Conservation (phyloP, 1,284 basidiomycete genomes). For the Ustanciosporium gigantosporum region DNA sequence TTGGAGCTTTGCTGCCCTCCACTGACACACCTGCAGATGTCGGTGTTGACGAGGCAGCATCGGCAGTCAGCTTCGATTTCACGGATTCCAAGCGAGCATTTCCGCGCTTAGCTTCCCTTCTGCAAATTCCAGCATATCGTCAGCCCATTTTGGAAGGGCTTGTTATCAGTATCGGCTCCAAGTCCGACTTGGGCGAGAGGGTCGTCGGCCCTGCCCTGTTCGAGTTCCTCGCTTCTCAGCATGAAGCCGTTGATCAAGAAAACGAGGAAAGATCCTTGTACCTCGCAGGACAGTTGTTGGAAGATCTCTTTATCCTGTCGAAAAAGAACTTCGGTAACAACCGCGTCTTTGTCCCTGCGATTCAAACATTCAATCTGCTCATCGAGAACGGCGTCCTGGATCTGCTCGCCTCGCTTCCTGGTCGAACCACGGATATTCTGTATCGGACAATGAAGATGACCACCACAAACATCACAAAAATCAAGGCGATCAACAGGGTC, state of each 20-base stretch:
- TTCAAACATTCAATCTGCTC: constrained; percentile 29
- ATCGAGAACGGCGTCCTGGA: constrained; percentile 31
- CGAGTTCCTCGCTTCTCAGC: not conserved
- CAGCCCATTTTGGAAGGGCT: constrained; percentile 19
- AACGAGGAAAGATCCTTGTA: not conserved
- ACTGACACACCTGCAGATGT: not conserved
- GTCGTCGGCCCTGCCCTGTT: constrained; percentile 13
- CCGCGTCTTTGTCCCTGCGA: constrained; percentile 35
- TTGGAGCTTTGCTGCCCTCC: not conserved
- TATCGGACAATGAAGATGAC: constrained; percentile 9
- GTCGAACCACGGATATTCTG: not conserved
- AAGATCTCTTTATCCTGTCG: constrained; percentile 15
- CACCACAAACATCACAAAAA: constrained; percentile 4
- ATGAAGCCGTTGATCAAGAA: not conserved
- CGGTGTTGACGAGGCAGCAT: too few relatives aligned
- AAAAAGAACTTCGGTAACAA: constrained; percentile 36
- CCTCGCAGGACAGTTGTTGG: constrained; percentile 1
- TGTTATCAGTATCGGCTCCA: constrained; percentile 29
- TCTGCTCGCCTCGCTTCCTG: not conserved
- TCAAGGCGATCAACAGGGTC: constrained; percentile 14
- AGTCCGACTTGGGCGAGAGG: constrained; percentile 36
- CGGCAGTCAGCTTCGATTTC: constrained; percentile 1
- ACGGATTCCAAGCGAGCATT: constrained; percentile 23
- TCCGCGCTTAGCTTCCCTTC: constrained; percentile 5
- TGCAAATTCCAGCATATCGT: constrained; percentile 18